phyloP scores from a whole-genome alignment of 2,329 filamentous ascomycete genomes.

The Ceratocystis ficicola region DNA sequence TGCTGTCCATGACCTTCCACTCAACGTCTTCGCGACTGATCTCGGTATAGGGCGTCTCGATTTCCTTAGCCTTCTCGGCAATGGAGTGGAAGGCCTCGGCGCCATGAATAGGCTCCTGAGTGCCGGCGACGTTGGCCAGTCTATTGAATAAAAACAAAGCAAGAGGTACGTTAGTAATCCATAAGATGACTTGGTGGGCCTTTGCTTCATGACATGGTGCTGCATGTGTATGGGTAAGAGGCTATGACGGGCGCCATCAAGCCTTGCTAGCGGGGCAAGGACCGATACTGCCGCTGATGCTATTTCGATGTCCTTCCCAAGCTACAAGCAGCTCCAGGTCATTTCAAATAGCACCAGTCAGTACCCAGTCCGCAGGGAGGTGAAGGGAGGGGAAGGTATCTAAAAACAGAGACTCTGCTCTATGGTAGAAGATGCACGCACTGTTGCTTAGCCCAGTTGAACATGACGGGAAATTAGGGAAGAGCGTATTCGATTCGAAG shows the following conservation, averaged over 20 bases:
- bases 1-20: slow-evolving; percentile 72
- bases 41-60: slow-evolving; percentile 66
- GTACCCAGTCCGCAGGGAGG: slow-evolving; percentile 24
- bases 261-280: neutral
- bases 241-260: neutral
- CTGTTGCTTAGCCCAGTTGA: slow-evolving; percentile 92
- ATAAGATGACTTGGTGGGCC: neutral
- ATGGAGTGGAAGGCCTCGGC: slow-evolving; percentile 78
- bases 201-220: neutral
- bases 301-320: neutral
- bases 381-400: slow-evolving; percentile 19
- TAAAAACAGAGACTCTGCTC: slow-evolving; percentile 13
- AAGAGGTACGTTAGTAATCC: slow-evolving; percentile 12
- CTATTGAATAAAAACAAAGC: slow-evolving; percentile 30
- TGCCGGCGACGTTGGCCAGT: slow-evolving; percentile 74
- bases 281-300: neutral
- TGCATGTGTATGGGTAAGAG: neutral
- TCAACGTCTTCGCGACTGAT: slow-evolving; percentile 63
- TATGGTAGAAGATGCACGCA: slow-evolving; percentile 35
- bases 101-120: slow-evolving; percentile 91
- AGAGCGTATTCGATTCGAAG: slow-evolving; percentile 5
- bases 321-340: slow-evolving; percentile 10
- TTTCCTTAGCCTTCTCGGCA: slow-evolving; percentile 63
- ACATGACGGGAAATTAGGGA: slow-evolving; percentile 44
- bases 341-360: slow-evolving; percentile 12